phyloP scores from a whole-genome alignment of 805 yeast species.

The Wickerhamiella lipophila region DNA sequence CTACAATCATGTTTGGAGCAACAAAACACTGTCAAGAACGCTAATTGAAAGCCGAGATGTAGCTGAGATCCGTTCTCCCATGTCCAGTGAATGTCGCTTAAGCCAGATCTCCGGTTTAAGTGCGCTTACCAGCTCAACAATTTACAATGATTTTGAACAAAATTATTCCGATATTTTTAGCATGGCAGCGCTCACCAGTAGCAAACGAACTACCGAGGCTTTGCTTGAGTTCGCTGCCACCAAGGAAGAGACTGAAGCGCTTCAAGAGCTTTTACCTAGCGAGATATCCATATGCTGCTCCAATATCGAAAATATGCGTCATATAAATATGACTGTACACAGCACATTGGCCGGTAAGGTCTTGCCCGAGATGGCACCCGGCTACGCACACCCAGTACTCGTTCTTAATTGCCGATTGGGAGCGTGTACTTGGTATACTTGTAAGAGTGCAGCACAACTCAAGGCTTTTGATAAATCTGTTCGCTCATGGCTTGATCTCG shows the following conservation, averaged over 20 bases:
- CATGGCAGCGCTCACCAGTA: no score
- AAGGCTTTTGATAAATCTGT: not conserved
- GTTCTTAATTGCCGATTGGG: not conserved
- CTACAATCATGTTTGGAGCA: not conserved
- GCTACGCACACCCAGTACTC: not conserved
- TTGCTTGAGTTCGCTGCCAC: not conserved
- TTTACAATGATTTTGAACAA: constrained; percentile 1
- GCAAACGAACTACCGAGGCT: not conserved
- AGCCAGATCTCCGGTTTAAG: not conserved
- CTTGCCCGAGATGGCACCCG: constrained; percentile 5
- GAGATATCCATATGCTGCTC: constrained; percentile 1
- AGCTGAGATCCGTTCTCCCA: not conserved
- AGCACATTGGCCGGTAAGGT: not conserved
- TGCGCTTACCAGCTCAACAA: not conserved
- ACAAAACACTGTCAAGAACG: not conserved
- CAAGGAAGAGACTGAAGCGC: not conserved
- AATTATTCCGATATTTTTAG: no score
- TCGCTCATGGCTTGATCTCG: not conserved
- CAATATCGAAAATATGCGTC: not conserved
- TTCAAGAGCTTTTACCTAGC: not conserved
- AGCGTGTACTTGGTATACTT: constrained; percentile 2
- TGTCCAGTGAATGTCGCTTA: not conserved
- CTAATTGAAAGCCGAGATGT: not conserved
- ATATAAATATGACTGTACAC: not conserved
- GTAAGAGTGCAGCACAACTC: not conserved